Conservation (phyloP, 768 basidiomycete species). For the Auricularia cornea region DNA sequence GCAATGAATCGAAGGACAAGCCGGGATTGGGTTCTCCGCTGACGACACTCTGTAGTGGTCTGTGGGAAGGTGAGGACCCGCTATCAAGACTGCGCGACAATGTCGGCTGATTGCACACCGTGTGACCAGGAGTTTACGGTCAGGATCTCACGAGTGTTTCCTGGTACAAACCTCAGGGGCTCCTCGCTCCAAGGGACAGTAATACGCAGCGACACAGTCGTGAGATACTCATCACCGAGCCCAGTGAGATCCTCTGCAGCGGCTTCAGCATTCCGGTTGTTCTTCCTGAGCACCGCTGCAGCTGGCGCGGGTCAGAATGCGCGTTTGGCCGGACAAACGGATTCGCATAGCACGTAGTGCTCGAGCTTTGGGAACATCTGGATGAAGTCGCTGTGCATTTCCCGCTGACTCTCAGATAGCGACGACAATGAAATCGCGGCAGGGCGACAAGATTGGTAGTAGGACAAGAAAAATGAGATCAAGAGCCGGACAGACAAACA, state of each 20-base stretch:
- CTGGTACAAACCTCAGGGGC: no score
- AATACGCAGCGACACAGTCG: no score
- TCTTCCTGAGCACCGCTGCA: background rate
- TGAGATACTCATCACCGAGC: no score
- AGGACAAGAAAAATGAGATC: background rate
- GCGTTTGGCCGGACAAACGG: background rate
- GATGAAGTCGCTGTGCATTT: background rate
- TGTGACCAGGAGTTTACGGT: no score
- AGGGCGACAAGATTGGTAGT: background rate
- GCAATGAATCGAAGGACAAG: no score
- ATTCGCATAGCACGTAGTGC: background rate
- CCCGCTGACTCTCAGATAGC: background rate
- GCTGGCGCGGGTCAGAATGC: background rate
- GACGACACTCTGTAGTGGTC: no score
- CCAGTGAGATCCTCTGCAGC: background rate
- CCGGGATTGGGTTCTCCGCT: no score
- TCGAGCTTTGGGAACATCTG: background rate
- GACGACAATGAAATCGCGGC: background rate
- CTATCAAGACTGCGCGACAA: no score
- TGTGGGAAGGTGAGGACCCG: no score
- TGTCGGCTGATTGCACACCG: no score
- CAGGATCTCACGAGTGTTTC: no score
- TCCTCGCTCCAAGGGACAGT: no score
- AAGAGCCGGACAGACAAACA: background rate
- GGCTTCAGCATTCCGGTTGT: background rate